A percentile compares a stretch with the other conserved stretches of the same genome.
Conservation (phyloP, 371 early-diverging fungal genomes). For the Apophysomyces sp. region DNA sequence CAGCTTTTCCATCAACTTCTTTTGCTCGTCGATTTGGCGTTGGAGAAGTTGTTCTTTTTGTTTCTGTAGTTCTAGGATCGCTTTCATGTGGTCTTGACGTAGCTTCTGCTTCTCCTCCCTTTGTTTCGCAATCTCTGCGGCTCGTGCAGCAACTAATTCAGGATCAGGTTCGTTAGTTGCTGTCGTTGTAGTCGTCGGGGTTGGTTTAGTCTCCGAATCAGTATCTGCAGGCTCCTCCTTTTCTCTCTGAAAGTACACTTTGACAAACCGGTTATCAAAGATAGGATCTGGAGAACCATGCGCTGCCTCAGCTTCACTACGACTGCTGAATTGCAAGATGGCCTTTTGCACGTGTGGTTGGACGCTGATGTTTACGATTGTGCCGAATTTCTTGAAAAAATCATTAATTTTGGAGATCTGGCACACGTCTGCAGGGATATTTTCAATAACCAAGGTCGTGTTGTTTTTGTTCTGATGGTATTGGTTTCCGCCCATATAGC, state of each 20-base stretch:
- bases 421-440: slow-evolving; percentile 70
- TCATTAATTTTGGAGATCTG: slow-evolving; percentile 66
- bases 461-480: slow-evolving; percentile 29
- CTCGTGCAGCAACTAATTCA: slow-evolving; percentile 44
- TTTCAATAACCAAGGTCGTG: slow-evolving; percentile 69
- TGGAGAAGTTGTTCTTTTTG: slow-evolving; percentile 59
- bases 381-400: slow-evolving; percentile 76
- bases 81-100: slow-evolving; percentile 54
- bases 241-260: slow-evolving; percentile 68
- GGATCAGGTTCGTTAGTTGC: slow-evolving; percentile 41
- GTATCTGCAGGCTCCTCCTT: slow-evolving; percentile 31
- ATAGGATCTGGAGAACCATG: slow-evolving; percentile 79
- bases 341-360: slow-evolving; percentile 55
- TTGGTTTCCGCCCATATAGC: slow-evolving; percentile 14
- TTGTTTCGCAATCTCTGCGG: slow-evolving; percentile 40
- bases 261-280: slow-evolving; percentile 88
- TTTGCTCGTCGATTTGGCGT: slow-evolving; percentile 63
- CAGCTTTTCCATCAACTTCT: slow-evolving; percentile 56
- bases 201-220: slow-evolving; percentile 9
- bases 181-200: slow-evolving; percentile 1
- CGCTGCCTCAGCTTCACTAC: slow-evolving; percentile 72
- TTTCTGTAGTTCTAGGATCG: slow-evolving; percentile 56
- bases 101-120: slow-evolving; percentile 44
- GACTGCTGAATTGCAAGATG: slow-evolving; percentile 61
- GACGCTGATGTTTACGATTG: slow-evolving; percentile 68